A percentile compares a stretch with the other conserved stretches of the same genome.
These are phyloP conservation scores for maize (Zea mays) DNA, from an alignment of 176 grass and related monocot genomes.

Conservation along the genomic window DNA sequence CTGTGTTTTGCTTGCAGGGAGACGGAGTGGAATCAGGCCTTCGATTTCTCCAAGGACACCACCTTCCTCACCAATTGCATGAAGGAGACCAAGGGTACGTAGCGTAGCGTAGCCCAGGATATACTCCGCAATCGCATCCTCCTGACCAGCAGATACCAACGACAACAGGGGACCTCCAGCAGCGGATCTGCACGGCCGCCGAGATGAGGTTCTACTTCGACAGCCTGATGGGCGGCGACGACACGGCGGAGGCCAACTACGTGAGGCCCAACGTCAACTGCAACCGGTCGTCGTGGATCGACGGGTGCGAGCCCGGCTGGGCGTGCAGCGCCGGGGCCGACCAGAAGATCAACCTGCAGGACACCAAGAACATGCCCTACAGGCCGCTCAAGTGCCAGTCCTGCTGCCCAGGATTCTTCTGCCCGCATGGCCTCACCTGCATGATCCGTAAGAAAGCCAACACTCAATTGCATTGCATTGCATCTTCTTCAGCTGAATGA, in stretches of 20 bases:
- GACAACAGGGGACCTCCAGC: conserved; percentile 62
- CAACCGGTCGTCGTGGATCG: conserved; percentile 80
- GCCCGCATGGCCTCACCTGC: conserved; percentile 92
- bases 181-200: conserved; percentile 75
- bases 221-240: conserved; percentile 49
- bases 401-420: conserved; percentile 92
- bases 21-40: conserved; percentile 83
- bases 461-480: not conserved
- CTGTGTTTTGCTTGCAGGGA: conserved; percentile 41
- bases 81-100: conserved; percentile 69
- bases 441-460: conserved; percentile 73
- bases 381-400: conserved; percentile 56
- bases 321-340: conserved; percentile 54
- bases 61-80: conserved; percentile 73
- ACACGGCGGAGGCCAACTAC: conserved; percentile 59
- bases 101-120: not conserved
- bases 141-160: no score
- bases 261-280: conserved; percentile 85
- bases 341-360: conserved; percentile 66
- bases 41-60: conserved; percentile 83
- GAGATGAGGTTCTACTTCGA: conserved; percentile 95
- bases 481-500: not conserved
- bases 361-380: conserved; percentile 56
- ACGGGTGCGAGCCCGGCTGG: conserved; percentile 95
- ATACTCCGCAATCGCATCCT: no score